These are phyloP conservation scores for Hordeum marinum DNA, from an alignment of 176 grass and related monocot species.

Conservation along the genomic window DNA sequence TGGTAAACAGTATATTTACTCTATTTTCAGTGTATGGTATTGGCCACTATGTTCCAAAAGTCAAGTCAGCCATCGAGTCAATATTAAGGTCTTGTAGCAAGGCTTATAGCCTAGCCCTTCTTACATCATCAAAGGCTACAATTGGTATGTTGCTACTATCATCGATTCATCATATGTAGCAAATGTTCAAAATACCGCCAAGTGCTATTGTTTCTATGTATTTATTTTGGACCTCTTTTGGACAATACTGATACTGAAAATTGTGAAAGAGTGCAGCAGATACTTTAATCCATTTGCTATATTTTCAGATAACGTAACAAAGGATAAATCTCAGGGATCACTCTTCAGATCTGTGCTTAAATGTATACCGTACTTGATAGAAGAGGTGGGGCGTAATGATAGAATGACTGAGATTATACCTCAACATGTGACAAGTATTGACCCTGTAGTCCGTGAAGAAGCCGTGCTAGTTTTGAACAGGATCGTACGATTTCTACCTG, in stretches of 20 bases:
- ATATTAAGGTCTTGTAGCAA: conserved; percentile 93
- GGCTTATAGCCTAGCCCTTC: conserved; percentile 81
- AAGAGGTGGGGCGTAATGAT: conserved; percentile 85
- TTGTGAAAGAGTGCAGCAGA: background rate
- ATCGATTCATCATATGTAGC: background rate
- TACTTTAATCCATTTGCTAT: background rate
- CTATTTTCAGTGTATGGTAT: conserved; percentile 58
- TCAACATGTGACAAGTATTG: conserved; percentile 95
- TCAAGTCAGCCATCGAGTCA: conserved; percentile 92
- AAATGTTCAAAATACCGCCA: background rate
- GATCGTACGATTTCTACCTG: conserved; percentile 75
- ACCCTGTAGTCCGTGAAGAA: conserved; percentile 95
- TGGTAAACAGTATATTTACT: background rate
- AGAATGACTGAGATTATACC: conserved; percentile 98
- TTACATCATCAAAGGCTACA: conserved; percentile 84
- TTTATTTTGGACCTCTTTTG: conserved; percentile 12
- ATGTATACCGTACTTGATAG: conserved; percentile 96
- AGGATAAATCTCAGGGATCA: conserved; percentile 93
- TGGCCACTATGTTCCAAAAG: conserved; percentile 81
- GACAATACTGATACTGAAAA: conserved; percentile 18
- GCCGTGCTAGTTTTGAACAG: conserved; percentile 92
- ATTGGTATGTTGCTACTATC: conserved; percentile 61
- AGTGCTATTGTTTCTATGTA: conserved; percentile 3
- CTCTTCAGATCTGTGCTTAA: conserved; percentile 96
- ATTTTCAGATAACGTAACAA: conserved; percentile 78